phyloP scores from a whole-genome alignment of 192 early-diverging fungal species.

The Linnemannia zychae region DNA sequence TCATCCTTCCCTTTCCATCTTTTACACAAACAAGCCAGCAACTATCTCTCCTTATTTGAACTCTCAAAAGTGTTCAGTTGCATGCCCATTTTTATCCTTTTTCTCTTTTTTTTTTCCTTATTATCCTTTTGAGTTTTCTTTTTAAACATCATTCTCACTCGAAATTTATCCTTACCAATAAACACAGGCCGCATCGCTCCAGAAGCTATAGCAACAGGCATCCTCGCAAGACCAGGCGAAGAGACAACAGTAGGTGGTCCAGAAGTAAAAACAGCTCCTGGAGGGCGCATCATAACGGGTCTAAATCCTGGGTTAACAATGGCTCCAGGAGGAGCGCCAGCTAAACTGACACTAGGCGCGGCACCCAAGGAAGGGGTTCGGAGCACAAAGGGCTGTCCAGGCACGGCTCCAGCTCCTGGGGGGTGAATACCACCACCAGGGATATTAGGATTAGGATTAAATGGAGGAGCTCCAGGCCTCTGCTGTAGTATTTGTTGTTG shows the following conservation, averaged over 20 bases:
- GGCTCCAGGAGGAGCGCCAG: neutral
- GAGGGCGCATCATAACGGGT: conserved; percentile 37
- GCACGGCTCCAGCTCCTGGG: neutral
- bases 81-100: neutral
- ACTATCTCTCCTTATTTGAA: neutral
- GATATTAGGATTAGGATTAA: conserved; percentile 30
- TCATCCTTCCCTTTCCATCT: neutral
- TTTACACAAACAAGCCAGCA: neutral
- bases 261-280: conserved; percentile 25
- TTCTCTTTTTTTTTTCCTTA: neutral
- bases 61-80: neutral
- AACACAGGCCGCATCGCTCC: conserved; percentile 32
- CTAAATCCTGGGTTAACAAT: conserved; percentile 8
- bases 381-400: conserved; percentile 19
- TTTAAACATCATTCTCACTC: too few species aligned
- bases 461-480: conserved; percentile 9
- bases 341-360: conserved; percentile 32
- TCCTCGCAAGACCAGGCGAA: conserved; percentile 35
- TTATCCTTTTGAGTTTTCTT: too few species aligned
- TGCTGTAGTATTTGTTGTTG: conserved; percentile 21
- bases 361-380: conserved; percentile 43
- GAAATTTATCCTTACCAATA: conserved; percentile 27
- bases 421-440: conserved; percentile 4
- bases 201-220: conserved; percentile 21
- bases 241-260: conserved; percentile 41